Percentiles rank a stretch among this genome's conserved stretches.
These are phyloP conservation scores for Pleodorina starrii DNA, from an alignment of 139 green algal species.

Conservation along the genomic window DNA sequence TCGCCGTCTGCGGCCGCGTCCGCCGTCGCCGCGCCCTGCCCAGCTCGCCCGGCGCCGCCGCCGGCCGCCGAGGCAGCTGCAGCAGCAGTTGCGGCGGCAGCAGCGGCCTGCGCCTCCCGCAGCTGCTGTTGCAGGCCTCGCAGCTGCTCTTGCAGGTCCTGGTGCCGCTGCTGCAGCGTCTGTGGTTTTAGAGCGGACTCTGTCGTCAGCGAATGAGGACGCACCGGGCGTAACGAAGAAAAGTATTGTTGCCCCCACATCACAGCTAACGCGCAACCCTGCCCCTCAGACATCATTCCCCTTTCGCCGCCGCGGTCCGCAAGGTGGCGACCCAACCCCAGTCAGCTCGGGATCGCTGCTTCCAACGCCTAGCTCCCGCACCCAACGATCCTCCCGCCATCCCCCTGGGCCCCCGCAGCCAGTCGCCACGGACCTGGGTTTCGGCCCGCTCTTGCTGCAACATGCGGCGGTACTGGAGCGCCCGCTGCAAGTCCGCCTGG, in stretches of 20 bases:
- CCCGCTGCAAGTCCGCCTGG: neutral
- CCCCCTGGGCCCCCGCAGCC: too few species aligned
- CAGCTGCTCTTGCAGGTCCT: conserved; percentile 7
- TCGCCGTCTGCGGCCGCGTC: neutral
- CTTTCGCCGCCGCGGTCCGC: too few species aligned
- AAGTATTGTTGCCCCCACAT: too few species aligned
- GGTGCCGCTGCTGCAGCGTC: conserved; percentile 11
- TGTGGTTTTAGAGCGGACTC: too few species aligned
- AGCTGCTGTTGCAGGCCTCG: neutral
- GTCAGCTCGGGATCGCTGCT: too few species aligned
- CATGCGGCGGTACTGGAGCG: neutral
- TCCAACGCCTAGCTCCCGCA: too few species aligned
- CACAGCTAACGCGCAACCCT: too few species aligned
- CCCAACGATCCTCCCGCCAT: too few species aligned
- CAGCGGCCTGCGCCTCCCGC: neutral
- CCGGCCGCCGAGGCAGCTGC: neutral
- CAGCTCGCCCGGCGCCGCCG: neutral
- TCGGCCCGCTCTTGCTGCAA: neutral
- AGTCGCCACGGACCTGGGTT: conserved; percentile 11
- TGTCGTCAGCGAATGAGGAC: too few species aligned
- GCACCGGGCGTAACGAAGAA: neutral
- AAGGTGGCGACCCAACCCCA: too few species aligned
- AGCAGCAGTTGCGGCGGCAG: neutral
- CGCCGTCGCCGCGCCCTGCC: neutral
- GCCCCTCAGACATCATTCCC: too few species aligned